phyloP scores from a whole-genome alignment of 352 stramenopile species.

The Globisporangium parvum region DNA sequence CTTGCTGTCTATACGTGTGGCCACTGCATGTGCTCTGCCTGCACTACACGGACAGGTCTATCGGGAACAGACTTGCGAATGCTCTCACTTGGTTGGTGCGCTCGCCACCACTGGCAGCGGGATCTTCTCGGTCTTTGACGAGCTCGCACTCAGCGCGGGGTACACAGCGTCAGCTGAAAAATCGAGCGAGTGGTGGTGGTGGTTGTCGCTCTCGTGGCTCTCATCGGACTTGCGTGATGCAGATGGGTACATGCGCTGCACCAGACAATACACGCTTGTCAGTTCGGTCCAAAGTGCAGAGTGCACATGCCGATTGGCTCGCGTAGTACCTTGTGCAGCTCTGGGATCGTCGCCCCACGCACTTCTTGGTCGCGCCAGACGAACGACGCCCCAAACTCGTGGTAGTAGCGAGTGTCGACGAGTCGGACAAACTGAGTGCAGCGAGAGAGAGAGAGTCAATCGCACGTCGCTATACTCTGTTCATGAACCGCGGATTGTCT shows the following conservation, averaged over 20 bases:
- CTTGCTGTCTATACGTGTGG: too few species aligned
- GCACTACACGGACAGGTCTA: too few species aligned
- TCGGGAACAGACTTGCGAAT: too few species aligned
- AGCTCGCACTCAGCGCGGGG: constrained; percentile 19
- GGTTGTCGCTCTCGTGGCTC: constrained; percentile 1
- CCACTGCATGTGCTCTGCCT: too few species aligned
- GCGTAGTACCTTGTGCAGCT: constrained; percentile 44
- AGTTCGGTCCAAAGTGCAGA: too few species aligned
- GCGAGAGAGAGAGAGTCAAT: background rate
- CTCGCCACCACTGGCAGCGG: constrained; percentile 5
- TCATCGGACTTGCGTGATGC: background rate
- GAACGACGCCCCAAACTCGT: constrained; percentile 48
- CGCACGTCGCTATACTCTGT: background rate
- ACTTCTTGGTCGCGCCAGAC: constrained; percentile 50
- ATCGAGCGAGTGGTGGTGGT: constrained; percentile 17
- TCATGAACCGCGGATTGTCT: background rate
- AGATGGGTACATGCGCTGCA: constrained; percentile 5
- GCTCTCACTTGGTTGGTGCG: background rate
- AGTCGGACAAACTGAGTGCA: constrained; percentile 31
- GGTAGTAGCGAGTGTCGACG: constrained; percentile 54
- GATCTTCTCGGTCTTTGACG: constrained; percentile 39
- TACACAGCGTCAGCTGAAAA: constrained; percentile 44
- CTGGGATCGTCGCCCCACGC: constrained; percentile 26
- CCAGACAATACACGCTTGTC: too few species aligned
- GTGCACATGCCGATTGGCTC: too few species aligned